Evolutionary conservation across 2,329 filamentous ascomycete genomes (phyloP), one percentile per base, ranked within the genome.

Genomic region (Botrytis sinoallii): DNA sequence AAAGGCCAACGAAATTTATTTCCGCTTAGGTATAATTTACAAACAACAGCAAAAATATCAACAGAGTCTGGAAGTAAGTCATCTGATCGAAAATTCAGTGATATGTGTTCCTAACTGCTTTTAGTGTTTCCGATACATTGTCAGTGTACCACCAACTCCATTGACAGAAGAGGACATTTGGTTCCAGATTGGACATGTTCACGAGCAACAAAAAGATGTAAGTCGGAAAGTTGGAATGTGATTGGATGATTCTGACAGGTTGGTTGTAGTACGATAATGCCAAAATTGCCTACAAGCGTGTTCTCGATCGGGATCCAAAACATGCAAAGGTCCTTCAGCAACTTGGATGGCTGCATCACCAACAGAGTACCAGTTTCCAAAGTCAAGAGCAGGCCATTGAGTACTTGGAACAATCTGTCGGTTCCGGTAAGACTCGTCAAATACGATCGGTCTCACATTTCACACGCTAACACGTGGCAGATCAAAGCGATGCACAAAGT

Each of bases 161-260:
- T 84, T 99, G 79, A 98, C 95, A 0, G 95, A 98, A 82, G 95
- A 98, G 83, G 96, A 99, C 79, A 99, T 99, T 75, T 98, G 95
- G 95, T 99, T 99, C 85, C 96, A 99, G 83, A 98, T 99, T 81
- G 96, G 96, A 40, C 96, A 99, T 82, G 96, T 99, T 68, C 95
- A 99, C 80, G 96, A 99, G 82, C 96, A 98, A 81, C 95, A 98
- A 83, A 98, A 98, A 87, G 96, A 99, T 80, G 95, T 97, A 87
- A 85, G 94, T 87, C 61, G 35, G 44, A 9, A 55, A 44, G 40
- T 55, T 65, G n/a, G 20, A 32, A 38, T 72, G 70, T 55, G 71
- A 59, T 67, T 60, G 70, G 25, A 65, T n/a, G 14, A 55, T 68
- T 72, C 80, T 84, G 70, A 84, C 76, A 74, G 77, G 59, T 35